Evolutionary conservation across 305 asterid genomes (phyloP).

Genomic region (Solanum hybrid): DNA sequence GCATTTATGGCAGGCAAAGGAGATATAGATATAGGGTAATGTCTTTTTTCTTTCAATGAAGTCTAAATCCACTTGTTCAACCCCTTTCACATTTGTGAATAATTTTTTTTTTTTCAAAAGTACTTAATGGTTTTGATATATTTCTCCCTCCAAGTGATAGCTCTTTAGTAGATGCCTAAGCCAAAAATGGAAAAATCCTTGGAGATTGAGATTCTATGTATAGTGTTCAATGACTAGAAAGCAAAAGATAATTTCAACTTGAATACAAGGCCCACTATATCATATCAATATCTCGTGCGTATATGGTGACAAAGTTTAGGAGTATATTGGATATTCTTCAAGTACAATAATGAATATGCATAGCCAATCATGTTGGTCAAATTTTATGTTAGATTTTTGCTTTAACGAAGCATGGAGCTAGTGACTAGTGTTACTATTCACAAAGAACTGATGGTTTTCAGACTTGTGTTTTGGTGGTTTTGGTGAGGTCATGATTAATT

Average conservation of each 20-base stretch:
- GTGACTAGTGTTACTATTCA: not conserved
- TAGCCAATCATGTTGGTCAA: not conserved
- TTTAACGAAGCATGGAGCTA: not conserved
- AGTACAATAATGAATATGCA: not conserved
- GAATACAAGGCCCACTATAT: conserved; percentile 21
- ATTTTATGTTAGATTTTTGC: not conserved
- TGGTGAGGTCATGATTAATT: not conserved
- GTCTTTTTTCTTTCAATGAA: not conserved
- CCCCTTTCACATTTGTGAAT: not conserved
- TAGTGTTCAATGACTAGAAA: conserved; percentile 40
- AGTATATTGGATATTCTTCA: not conserved
- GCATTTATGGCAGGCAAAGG: not conserved
- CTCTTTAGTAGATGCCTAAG: conserved; percentile 11
- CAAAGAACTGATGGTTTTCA: not conserved
- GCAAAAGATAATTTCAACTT: conserved; percentile 20
- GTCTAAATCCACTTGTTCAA: not conserved
- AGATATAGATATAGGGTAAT: not conserved
- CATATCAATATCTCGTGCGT: conserved; percentile 6
- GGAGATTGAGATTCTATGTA: conserved; percentile 14
- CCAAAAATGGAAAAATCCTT: conserved; percentile 10
- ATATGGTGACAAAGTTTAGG: conserved; percentile 1
- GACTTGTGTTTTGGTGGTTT: not conserved
- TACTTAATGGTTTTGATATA: not conserved
- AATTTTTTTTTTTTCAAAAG: not conserved
- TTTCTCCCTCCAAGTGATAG: not conserved